These are phyloP conservation scores for Yarrowia sp. DNA, from an alignment of 805 yeast genomes.

Conservation along the genomic window DNA sequence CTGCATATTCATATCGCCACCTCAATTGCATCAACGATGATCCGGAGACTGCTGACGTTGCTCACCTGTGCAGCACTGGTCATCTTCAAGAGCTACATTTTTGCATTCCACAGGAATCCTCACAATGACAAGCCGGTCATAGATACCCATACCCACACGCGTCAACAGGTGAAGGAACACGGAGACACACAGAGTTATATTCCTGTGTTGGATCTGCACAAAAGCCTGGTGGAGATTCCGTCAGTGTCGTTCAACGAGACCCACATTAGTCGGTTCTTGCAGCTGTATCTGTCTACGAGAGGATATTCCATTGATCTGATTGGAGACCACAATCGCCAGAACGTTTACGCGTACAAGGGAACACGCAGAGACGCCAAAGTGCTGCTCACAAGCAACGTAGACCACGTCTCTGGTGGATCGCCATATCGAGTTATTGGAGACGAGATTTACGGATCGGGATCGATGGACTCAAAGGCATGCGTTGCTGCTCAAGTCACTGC, in stretches of 20 bases:
- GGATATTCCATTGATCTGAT: constrained; percentile 2
- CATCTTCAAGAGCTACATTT: background rate
- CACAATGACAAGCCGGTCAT: background rate
- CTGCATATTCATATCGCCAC: too few relatives aligned
- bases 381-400: constrained; percentile 5
- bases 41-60: background rate
- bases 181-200: background rate
- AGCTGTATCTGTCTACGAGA: background rate
- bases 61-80: background rate
- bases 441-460: background rate
- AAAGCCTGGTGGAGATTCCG: constrained; percentile 5
- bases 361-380: constrained; percentile 1
- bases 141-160: too few relatives aligned
- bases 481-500: constrained; percentile 8
- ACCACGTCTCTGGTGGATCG: background rate
- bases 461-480: constrained; percentile 1
- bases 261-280: background rate
- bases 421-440: background rate
- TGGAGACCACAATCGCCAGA: background rate
- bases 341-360: constrained; percentile 13
- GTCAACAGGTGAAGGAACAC: background rate
- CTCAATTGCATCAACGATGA: background rate
- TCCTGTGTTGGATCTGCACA: constrained; percentile 2
- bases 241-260: constrained; percentile 6
- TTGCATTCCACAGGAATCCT: background rate